A percentile compares a stretch with the other conserved stretches of the same genome.
Conservation (phyloP, 768 basidiomycete species). For the Russula compacta region DNA sequence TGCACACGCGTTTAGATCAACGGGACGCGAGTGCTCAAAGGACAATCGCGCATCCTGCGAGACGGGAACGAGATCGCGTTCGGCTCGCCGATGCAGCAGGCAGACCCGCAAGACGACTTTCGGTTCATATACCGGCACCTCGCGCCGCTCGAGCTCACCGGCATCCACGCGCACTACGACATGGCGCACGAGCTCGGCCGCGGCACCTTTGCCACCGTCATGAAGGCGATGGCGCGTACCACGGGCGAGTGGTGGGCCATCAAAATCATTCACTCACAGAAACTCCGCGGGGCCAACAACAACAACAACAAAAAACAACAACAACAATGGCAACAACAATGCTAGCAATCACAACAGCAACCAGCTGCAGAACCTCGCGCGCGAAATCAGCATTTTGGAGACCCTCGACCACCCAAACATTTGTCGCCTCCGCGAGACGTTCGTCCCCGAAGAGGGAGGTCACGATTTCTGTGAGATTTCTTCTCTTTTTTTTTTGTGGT, state of each 20-base stretch:
- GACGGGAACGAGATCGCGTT: slow-evolving; percentile 87
- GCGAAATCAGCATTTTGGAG: slow-evolving; percentile 76
- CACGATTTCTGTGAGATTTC: slow-evolving; percentile 43
- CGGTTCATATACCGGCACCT: slow-evolving; percentile 68
- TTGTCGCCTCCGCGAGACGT: slow-evolving; percentile 70
- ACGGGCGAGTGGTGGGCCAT: slow-evolving; percentile 76
- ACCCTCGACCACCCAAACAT: slow-evolving; percentile 74
- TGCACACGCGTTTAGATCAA: slow-evolving; percentile 43
- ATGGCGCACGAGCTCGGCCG: slow-evolving; percentile 67
- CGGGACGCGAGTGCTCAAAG: slow-evolving; percentile 51
- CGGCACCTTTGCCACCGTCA: slow-evolving; percentile 87
- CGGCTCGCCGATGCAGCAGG: slow-evolving; percentile 47
- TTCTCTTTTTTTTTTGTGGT: not conserved
- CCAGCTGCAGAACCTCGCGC: slow-evolving; percentile 36
- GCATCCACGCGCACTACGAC: slow-evolving; percentile 60
- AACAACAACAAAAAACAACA: slow-evolving; percentile 9
- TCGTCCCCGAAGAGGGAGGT: slow-evolving; percentile 46
- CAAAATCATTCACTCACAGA: slow-evolving; percentile 67
- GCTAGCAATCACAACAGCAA: not conserved
- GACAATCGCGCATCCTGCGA: slow-evolving; percentile 44
- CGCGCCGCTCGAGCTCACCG: slow-evolving; percentile 41
- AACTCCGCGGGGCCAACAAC: slow-evolving; percentile 28
- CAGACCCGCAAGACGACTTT: slow-evolving; percentile 55
- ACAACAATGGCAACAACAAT: not conserved
- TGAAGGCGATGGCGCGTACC: slow-evolving; percentile 63